These are phyloP conservation scores for Parafenestella ontariensis DNA, from an alignment of 2,329 filamentous ascomycete genomes.

Conservation along the genomic window DNA sequence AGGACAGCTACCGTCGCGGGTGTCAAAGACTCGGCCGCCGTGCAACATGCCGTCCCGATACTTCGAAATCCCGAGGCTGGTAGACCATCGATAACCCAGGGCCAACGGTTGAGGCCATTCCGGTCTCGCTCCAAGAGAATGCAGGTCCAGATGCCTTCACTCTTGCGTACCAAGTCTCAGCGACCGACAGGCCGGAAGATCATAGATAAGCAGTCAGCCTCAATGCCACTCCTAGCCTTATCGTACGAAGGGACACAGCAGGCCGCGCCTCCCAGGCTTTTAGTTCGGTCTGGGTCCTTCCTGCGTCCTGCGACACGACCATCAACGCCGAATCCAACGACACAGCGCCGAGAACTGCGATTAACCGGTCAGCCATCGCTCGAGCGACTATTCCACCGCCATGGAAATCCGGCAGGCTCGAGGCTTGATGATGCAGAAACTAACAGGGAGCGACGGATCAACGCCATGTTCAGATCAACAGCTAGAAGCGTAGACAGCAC, in stretches of 20 bases:
- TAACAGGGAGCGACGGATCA: conserved; percentile 22
- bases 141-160: conserved; percentile 39
- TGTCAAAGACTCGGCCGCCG: conserved; percentile 10
- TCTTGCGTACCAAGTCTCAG: conserved; percentile 29
- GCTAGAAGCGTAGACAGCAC: conserved; percentile 14
- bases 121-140: conserved; percentile 38
- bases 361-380: conserved; percentile 2
- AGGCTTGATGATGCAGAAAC: conserved; percentile 20
- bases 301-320: conserved; percentile 7
- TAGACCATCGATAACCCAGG: conserved; percentile 24
- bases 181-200: conserved; percentile 16
- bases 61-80: conserved; percentile 9
- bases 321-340: conserved; percentile 9
- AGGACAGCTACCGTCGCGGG: conserved; percentile 21
- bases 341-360: conserved; percentile 2
- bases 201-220: conserved; percentile 31
- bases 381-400: conserved; percentile 5
- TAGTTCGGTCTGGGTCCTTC: conserved; percentile 17
- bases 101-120: conserved; percentile 31
- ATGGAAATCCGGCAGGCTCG: conserved; percentile 18
- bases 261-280: conserved; percentile 7
- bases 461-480: conserved; percentile 18
- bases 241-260: conserved; percentile 19
- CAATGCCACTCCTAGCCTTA: conserved; percentile 31
- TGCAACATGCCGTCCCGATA: conserved; percentile 41